Evolutionary conservation across 2,329 filamentous ascomycete genomes (phyloP), one percentile per base, ranked within the genome.

Genomic region (Drechslerella dactyloides): DNA sequence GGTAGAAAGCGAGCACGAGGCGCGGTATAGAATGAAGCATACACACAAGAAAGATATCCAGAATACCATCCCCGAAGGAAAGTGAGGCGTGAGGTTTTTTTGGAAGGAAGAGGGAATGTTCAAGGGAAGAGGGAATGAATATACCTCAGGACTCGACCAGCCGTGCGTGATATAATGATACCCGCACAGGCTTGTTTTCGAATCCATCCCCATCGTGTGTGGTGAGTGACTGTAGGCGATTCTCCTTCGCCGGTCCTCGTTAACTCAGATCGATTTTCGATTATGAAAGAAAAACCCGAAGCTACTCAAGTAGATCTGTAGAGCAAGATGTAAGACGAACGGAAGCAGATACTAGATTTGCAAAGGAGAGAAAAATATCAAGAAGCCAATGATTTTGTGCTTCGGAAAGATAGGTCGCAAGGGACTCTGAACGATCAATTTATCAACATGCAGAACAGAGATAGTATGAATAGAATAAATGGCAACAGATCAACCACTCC

Each of bases 161-260:
- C 40, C 33, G n/a, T 42, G 13, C 50, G 37, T 4, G 13, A 42
- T 42, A 42, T 42, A 42, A 6, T 13, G 27, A 33, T 33, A 42
- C 13, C 37, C 37, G 3, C 3, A 13, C 11, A 21, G 4, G 19
- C 19, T 19, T 23, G 21, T 4, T 23, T 51, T 13, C 10, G 11
- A 51, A 15, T n/a, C 2, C 4, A 3, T 37, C 40, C 48, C 48
- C 48, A n/a, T n/a, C 40, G 27, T 59, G 24, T 44, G 27, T 17
- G 13, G 27, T 59, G 66, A 70, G 66, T 56, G 59, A 60, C 66
- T 52, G 53, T 27, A 44, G 44, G 66, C 59, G 66, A 59, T 37
- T 44, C 40, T 51, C 23, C 17, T 37, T 70, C 66, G 75, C 68
- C 75, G 72, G 70, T 56, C 61, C 57, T 62, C 69, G 61, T 73